Base-by-base conservation (phyloP, 2,329 filamentous ascomycete species). In the Colletotrichum salicis region DNA sequence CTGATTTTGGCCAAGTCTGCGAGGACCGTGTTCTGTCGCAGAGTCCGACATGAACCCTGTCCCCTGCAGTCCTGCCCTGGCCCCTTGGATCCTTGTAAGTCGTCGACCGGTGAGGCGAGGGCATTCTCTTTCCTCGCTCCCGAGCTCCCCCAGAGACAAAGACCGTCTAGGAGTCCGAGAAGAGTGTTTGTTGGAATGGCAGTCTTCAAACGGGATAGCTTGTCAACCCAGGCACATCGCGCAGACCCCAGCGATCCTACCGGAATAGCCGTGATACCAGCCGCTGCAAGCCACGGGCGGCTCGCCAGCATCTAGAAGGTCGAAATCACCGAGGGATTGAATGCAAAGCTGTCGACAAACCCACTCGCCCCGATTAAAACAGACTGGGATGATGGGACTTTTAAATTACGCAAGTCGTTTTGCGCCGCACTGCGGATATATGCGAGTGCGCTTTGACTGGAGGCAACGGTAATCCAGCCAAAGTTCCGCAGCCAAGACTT, bases 51-150 rank as follows among this genome's bases (percentile, higher is more conserved):
- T 8, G 29, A 52, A 24, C 51, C 37, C 19, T 10, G 57, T 55
- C 33, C 57, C 64, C 62, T 58, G 52, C 57, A 67, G 64, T 52
- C 64, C 58, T 63, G 57, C 48, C 19, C 24, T 41, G 15, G 37
- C 13, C 6, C 37, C 37, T 37, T 13, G 29, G 45, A 69, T 58
- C 67, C 63, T 31, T 70, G 37, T n/a, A 10, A 41, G 37, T 41
- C 8, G 37, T 41, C 37, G 37, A 15, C 27, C n/a, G 19, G 33
- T 11, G 33, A 64, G 41, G 55, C 37, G 54, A 54, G 63, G 61
- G 15, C 15, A 29, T 35, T 22, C 54, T 24, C 59, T 10, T 19
- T 52, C 27, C 19, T 48, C 41, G 19, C 52, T 5, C 24, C 31
- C 24, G 22, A 29, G 15, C 10, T 11, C 51, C 22, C 13, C 37